These are phyloP conservation scores for Penicillium dipodomyicola DNA, from an alignment of 495 filamentous ascomycete genomes.

Conservation along the genomic window DNA sequence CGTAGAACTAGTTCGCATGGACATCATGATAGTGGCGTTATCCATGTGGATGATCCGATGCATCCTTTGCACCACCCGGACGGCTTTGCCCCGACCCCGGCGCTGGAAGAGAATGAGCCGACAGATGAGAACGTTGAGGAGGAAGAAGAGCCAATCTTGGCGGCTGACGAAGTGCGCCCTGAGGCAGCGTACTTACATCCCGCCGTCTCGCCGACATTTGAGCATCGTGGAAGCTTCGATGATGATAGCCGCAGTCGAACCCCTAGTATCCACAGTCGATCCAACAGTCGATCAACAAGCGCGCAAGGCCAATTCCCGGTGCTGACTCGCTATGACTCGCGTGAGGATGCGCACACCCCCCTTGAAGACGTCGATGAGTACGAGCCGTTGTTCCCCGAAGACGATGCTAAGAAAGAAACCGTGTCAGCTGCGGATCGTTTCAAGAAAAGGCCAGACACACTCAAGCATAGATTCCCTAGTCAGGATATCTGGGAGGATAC, in stretches of 20 bases:
- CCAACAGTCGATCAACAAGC: slow-evolving; percentile 69
- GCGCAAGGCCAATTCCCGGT: slow-evolving; percentile 47
- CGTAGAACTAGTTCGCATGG: slow-evolving; percentile 18
- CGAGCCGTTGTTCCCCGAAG: slow-evolving; percentile 90
- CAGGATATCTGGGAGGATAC: slow-evolving; percentile 97
- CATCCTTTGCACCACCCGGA: slow-evolving; percentile 60
- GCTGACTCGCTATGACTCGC: slow-evolving; percentile 51
- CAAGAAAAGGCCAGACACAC: slow-evolving; percentile 58
- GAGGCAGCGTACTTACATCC: slow-evolving; percentile 65
- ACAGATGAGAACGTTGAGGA: slow-evolving; percentile 25
- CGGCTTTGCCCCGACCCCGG: slow-evolving; percentile 49
- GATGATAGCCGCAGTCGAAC: slow-evolving; percentile 54
- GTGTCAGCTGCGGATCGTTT: slow-evolving; percentile 57
- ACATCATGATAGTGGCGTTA: slow-evolving; percentile 55
- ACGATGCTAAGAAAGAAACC: slow-evolving; percentile 60
- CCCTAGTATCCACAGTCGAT: slow-evolving; percentile 61
- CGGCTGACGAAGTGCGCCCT: slow-evolving; percentile 86
- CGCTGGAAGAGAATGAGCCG: slow-evolving; percentile 13
- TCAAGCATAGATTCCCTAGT: slow-evolving; percentile 82
- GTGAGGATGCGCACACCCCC: slow-evolving; percentile 60
- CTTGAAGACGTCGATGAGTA: slow-evolving; percentile 92
- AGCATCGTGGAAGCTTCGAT: slow-evolving; percentile 57
- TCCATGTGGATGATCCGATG: slow-evolving; percentile 75
- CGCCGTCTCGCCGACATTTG: slow-evolving; percentile 68
- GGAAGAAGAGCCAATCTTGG: slow-evolving; percentile 75